These are phyloP conservation scores for Fusarium mexicanum DNA, from an alignment of 2,329 filamentous ascomycete species.

Conservation along the genomic window DNA sequence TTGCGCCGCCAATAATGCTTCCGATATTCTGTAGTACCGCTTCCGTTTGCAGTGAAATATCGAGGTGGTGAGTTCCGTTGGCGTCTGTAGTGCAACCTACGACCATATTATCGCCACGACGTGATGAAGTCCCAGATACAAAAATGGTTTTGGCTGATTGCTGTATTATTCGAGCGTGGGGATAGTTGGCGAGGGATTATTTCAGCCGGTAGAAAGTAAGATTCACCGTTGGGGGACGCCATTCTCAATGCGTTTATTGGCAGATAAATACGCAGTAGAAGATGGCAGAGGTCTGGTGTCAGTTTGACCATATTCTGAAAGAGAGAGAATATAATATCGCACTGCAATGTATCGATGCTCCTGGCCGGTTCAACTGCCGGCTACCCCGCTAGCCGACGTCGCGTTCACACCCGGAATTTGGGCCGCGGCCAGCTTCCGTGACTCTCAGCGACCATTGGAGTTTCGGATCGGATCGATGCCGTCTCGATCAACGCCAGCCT, in stretches of 20 bases:
- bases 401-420: neutral
- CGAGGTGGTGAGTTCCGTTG: neutral
- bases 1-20: neutral
- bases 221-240: neutral
- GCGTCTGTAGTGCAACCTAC: neutral
- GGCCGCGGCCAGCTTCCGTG: neutral
- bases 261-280: neutral
- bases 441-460: neutral
- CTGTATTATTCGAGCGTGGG: neutral
- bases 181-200: neutral
- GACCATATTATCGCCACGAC: neutral
- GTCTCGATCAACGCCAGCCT: too few species aligned
- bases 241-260: too few species aligned
- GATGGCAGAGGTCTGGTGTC: too few species aligned
- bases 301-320: too few species aligned
- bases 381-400: neutral
- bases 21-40: neutral
- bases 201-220: neutral
- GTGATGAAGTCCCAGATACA: neutral
- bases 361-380: neutral
- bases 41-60: neutral
- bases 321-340: too few species aligned
- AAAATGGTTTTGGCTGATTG: neutral
- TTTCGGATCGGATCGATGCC: too few species aligned
- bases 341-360: too few species aligned